A percentile compares a stretch with the other conserved stretches of the same genome.
Conservation (phyloP, 345 rosid species). For the Eucalyptus fibrosa region DNA sequence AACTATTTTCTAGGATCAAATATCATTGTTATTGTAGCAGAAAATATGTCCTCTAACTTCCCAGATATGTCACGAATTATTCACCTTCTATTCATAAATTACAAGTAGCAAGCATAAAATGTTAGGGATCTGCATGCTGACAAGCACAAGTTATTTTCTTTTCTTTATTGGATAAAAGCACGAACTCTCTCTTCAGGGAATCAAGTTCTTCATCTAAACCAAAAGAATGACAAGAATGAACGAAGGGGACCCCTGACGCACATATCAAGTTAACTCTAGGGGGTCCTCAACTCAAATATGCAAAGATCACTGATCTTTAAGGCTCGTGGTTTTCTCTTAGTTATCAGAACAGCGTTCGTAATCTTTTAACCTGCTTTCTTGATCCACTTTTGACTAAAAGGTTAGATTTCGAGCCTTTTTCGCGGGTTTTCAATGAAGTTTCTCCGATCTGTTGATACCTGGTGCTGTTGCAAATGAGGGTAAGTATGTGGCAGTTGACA, state of each 20-base stretch:
- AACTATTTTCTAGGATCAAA: background rate
- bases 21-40: background rate
- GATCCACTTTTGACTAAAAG: background rate
- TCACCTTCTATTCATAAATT: background rate
- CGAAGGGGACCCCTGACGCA: background rate
- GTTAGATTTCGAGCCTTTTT: background rate
- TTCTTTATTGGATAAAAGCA: background rate
- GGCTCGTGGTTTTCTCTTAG: background rate
- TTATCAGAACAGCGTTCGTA: background rate
- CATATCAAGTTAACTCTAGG: background rate
- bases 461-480: background rate
- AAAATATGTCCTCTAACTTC: background rate
- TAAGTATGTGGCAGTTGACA: background rate
- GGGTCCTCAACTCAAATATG: background rate
- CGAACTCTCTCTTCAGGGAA: background rate
- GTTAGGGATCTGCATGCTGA: background rate
- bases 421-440: background rate
- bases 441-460: background rate
- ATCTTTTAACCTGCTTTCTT: background rate
- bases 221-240: background rate
- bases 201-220: background rate
- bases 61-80: background rate
- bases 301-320: background rate
- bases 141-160: background rate
- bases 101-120: background rate